Base-by-base conservation (phyloP, 352 stramenopile genomes). In the Peronospora destructor region DNA sequence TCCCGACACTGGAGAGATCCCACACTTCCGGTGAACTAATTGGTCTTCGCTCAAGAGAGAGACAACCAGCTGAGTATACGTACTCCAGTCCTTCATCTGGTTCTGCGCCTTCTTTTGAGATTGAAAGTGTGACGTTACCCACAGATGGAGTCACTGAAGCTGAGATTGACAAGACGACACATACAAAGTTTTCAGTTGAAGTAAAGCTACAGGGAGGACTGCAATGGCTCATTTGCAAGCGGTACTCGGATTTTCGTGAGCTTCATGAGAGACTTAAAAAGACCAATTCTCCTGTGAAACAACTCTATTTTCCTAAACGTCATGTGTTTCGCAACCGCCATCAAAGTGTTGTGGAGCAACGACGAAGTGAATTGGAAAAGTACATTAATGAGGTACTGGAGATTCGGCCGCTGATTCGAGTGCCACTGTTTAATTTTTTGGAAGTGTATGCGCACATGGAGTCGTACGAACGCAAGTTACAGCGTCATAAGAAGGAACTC, bases 141-240 rank as follows among this genome's bases (percentile, higher is more conserved):
- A 61, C 64, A 0, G 66, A 79, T 42, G 75, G 66, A 12, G 82
- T 94, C 56, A 80, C 74, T 14, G 78, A 89, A 39, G 49, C 84
- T 3, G 83, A 94, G 45, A 84, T 91, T 43, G 83, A 94, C 34
- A 91, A 88, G 59, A 59, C 76, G 13, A 73, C 74, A 38, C 83
- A 94, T 61, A 94, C 80, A 4, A 56, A 91, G 25, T 94, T 94
- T 53, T 69, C 76, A 0, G 60, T 94, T 13, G 78, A 94, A 50
- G 80, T 94, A 53, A 72, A 63, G 14, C 68, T 94, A 16, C 76
- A 86, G 35, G 78, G 76, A 25, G 77, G 79, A 4, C 65, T 92
- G n/a, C 76, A 88, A 50, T 94, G 84, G 84, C 84, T 89, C 56
- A 91, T 89, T 34, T 73, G 86, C 60, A 94, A 94, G 51, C 81